phyloP scores from a whole-genome alignment of 176 grass and related monocot genomes.

The Zea mays region Zm-B73-REFERENCE-NAM-5.0 NC_050098.1:3508501-3509000 shows the following conservation, averaged over 20 bases:
- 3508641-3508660: constrained; percentile 62
- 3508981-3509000: constrained; percentile 20
- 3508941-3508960: constrained; percentile 53
- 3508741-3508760: constrained; percentile 15
- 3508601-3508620: constrained; percentile 30
- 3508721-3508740: constrained; percentile 29
- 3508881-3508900: constrained; percentile 48
- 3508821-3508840: constrained; percentile 75
- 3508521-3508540: not conserved
- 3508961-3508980: constrained; percentile 25
- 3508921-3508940: constrained; percentile 59
- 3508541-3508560: not conserved
- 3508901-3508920: constrained; percentile 53
- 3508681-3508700: constrained; percentile 77
- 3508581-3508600: constrained; percentile 2
- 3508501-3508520: not conserved
- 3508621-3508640: constrained; percentile 56
- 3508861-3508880: constrained; percentile 80
- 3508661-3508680: constrained; percentile 79
- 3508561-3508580: constrained; percentile 10
- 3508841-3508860: constrained; percentile 70
- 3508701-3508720: constrained; percentile 52
- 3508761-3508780: constrained; percentile 7
- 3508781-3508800: constrained; percentile 18
- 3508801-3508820: not conserved